Conservation (phyloP, 768 basidiomycete genomes). For the Scleroderma bovista region DNA sequence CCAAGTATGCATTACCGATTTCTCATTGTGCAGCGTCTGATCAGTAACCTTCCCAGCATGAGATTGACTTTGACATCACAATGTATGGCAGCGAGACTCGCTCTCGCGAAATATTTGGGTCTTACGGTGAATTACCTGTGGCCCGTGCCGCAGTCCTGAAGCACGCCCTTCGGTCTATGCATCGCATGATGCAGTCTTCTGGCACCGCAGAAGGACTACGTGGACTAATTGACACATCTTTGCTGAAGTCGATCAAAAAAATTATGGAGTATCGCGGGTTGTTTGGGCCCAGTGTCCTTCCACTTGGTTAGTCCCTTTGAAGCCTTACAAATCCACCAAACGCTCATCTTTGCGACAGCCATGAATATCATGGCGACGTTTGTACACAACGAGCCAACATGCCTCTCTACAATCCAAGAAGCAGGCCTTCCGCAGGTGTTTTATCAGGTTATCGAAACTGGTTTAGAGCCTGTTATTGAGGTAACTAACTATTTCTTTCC, state of each 20-base stretch:
- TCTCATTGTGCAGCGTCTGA: constrained; percentile 5
- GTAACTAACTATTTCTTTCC: constrained; percentile 33
- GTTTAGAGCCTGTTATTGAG: constrained; percentile 84
- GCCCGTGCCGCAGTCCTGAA: constrained; percentile 79
- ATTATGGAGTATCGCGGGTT: constrained; percentile 77
- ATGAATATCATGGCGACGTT: constrained; percentile 96
- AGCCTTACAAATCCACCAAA: not conserved
- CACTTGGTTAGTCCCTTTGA: constrained; percentile 55
- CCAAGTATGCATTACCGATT: constrained; percentile 47
- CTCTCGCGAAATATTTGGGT: constrained; percentile 42
- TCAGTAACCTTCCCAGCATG: constrained; percentile 40
- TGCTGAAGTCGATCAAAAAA: constrained; percentile 80
- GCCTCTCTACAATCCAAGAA: constrained; percentile 89
- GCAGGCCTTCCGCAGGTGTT: constrained; percentile 83
- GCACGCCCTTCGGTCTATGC: constrained; percentile 85
- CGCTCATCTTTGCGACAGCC: constrained; percentile 34
- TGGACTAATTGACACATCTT: constrained; percentile 85
- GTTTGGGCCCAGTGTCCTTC: constrained; percentile 84
- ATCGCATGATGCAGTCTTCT: constrained; percentile 95
- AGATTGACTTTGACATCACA: constrained; percentile 61
- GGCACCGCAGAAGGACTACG: constrained; percentile 93
- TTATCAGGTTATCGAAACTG: constrained; percentile 78
- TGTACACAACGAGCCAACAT: constrained; percentile 98
- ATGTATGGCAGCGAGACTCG: constrained; percentile 43
- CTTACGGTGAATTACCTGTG: constrained; percentile 62